phyloP scores from a whole-genome alignment of 768 basidiomycete genomes.

The Russula lepida region DNA sequence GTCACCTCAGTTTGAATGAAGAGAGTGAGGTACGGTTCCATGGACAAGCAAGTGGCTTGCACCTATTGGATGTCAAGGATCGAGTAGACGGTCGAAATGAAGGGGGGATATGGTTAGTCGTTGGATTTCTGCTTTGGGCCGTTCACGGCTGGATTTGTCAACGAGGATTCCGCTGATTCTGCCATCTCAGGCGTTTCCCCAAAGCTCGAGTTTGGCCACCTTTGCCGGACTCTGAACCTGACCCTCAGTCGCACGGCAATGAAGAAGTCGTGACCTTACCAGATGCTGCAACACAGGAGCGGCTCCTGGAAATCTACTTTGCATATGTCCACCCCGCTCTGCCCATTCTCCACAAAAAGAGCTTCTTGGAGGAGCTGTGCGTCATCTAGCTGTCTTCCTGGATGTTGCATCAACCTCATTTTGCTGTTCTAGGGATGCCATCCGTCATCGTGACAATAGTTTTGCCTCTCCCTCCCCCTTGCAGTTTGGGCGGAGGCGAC shows the following conservation, averaged over 20 bases:
- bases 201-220: slow-evolving; percentile 87
- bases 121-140: slow-evolving; percentile 5
- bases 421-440: background rate
- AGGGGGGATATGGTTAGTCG: slow-evolving; percentile 62
- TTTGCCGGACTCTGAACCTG: slow-evolving; percentile 26
- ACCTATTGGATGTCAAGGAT: slow-evolving; percentile 57
- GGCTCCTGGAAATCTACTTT: slow-evolving; percentile 71
- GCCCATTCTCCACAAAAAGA: slow-evolving; percentile 65
- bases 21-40: slow-evolving; percentile 81
- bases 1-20: slow-evolving; percentile 83
- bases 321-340: slow-evolving; percentile 71
- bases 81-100: slow-evolving; percentile 59
- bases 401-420: background rate
- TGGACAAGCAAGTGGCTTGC: slow-evolving; percentile 74
- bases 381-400: slow-evolving; percentile 9
- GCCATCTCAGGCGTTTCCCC: slow-evolving; percentile 61
- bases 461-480: slow-evolving; percentile 26
- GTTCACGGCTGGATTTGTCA: slow-evolving; percentile 4
- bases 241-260: slow-evolving; percentile 29
- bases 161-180: slow-evolving; percentile 18
- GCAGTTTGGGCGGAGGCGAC: slow-evolving; percentile 35
- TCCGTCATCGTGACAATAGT: slow-evolving; percentile 26
- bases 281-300: slow-evolving; percentile 48
- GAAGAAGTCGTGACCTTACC: slow-evolving; percentile 44
- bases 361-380: slow-evolving; percentile 56